Evolutionary conservation across 768 basidiomycete species (phyloP), one percentile per base, ranked within the genome.

Genomic region (Tricholoma hemisulphureum): DNA sequence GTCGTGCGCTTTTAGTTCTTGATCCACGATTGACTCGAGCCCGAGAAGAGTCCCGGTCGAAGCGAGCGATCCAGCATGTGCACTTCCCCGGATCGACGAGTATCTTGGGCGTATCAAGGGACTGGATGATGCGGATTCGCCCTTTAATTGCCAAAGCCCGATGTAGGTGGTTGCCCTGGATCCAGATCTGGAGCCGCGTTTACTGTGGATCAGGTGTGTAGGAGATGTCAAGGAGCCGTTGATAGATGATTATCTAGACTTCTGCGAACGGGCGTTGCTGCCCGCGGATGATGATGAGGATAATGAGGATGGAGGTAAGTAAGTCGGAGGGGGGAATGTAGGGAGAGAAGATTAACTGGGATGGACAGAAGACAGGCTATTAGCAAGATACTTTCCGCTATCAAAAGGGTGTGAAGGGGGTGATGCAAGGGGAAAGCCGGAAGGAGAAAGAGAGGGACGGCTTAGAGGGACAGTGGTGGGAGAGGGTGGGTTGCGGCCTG

Each of bases 241-340:
- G 65, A 68, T 89, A 52, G 89, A 91, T 62, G 76, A 77, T 26
- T 92, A 90, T 66, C 70, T 92, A 37, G 71, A 69, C 21, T 89
- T 91, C 61, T 88, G 88, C 66, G 79, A 85, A 65, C 73, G 69
- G 28, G 83, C 53, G 2, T 43, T 82, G 23, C 64, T 91, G 59
- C 55, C 79, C 8, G 72, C 71, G 28, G 57, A 64, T 53, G 69
- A 62, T 51, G n/a, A n/a, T 24, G 43, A 45, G 16, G 24, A 11
- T 24, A 23, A 45, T 24, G 43, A 20, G 3, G 67, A 69, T 29
- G 69, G 70, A 62, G 63, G 57, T 68, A 61, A 60, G 58, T 32
- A 23, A 45, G 31, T 60, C 63, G 31, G 6, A 6, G 29, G 32
- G 9, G 26, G 20, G 65, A 58, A 45, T 14, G 52, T n/a, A n/a